Base-by-base conservation (phyloP, 768 basidiomycete species). In the Kwoniella heveanensis region DNA sequence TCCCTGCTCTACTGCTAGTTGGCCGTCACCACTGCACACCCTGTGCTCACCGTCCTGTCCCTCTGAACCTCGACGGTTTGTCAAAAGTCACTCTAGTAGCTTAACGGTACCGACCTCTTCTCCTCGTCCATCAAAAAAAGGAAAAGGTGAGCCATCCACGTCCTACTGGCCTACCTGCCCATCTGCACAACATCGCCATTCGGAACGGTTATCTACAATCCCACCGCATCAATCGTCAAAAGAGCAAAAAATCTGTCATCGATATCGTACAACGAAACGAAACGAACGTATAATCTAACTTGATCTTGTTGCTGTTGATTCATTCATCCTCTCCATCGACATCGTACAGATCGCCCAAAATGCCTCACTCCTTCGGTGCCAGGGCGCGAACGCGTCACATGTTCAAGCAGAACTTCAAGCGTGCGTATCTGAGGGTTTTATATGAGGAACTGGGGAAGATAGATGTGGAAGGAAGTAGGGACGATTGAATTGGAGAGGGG, bases 321-420 rank as follows among this genome's bases (percentile, higher is more conserved):
- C 39, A 22, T 37, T 19, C 26, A 47, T 24, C 2, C 25, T 52
- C 15, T 53, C 26, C n/a, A 27, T 60, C 37, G 24, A 44, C 44
- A 10, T 13, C 26, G 7, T 49, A 56, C 32, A 62, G 60, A 62
- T 62, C 52, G 48, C 71, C 57, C 74, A 74, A 79, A 60, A 97
- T 99, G 95, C 95, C 95, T 85, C 92, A 97, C 91, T 97, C 95
- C 62, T 99, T 89, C 87, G 95, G 95, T 91, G 91, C 94, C 86
- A 89, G 95, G 81, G 95, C 95, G 90, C 93, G 95, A 77, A 98
- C 95, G 88, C 93, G 95, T 88, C 85, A 94, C 85, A 96, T 98
- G 94, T 98, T 99, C 90, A 93, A 91, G 88, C 86, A 90, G 85
- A 90, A 88, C 79, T 97, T 98, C 89, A 95, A 95, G 87, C 88